A percentile compares a stretch with the other conserved stretches of the same genome.
phyloP scores from a whole-genome alignment of 768 basidiomycete species.

The Epithele typhae region DNA sequence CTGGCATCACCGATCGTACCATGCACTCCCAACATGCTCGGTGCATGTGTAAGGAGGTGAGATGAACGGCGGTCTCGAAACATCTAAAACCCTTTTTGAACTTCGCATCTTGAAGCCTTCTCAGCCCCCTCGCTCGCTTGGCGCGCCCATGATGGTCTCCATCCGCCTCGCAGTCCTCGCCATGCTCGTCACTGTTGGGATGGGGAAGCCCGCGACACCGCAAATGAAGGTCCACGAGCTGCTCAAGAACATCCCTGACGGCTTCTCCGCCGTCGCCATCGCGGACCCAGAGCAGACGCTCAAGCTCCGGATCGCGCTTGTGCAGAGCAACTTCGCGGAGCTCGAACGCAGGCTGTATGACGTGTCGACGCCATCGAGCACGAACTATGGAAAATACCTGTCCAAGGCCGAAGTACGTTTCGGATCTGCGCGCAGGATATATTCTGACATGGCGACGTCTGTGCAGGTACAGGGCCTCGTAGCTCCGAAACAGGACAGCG shows the following conservation, averaged over 20 bases:
- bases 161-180: conserved; percentile 8
- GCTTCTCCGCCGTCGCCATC: conserved; percentile 21
- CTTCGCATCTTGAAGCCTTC: no score
- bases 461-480: conserved; percentile 13
- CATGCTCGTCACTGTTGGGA: conserved; percentile 8
- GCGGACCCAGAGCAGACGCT: conserved; percentile 25
- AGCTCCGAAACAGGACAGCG: conserved; percentile 19
- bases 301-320: conserved; percentile 32
- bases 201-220: conserved; percentile 16
- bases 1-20: no score
- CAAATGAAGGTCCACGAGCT: conserved; percentile 24
- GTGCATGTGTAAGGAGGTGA: no score
- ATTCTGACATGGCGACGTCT: no score
- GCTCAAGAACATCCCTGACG: conserved; percentile 19
- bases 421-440: no score
- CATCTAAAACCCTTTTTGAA: no score
- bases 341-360: conserved; percentile 30
- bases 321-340: conserved; percentile 29
- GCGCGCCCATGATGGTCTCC: no score
- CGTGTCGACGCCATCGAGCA: conserved; percentile 32
- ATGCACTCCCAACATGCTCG: no score
- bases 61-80: no score
- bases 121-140: no score
- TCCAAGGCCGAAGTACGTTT: conserved; percentile 42
- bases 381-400: conserved; percentile 48